Conservation (phyloP, 2,329 filamentous ascomycete species). For the Capronia coronata region DNA sequence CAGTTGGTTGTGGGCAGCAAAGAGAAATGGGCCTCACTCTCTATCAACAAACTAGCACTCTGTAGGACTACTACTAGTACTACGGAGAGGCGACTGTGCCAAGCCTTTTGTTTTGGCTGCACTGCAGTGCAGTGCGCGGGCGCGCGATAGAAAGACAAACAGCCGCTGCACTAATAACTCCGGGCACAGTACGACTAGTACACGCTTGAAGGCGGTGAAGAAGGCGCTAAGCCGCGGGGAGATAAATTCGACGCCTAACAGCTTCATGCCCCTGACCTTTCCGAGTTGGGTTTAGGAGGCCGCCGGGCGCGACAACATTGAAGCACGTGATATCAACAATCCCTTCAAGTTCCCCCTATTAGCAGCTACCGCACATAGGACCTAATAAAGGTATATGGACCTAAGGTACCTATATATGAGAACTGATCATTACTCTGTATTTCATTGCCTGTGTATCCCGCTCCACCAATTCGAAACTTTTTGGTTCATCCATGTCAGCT, state of each 20-base stretch:
- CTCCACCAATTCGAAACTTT: neutral
- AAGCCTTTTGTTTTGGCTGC: neutral
- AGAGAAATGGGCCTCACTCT: constrained; percentile 12
- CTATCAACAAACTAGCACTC: constrained; percentile 21
- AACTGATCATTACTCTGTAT: neutral
- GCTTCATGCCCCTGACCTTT: neutral
- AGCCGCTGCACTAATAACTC: too few species aligned
- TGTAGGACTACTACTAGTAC: too few species aligned
- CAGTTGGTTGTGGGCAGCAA: constrained; percentile 12
- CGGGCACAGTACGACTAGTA: neutral
- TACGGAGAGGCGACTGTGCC: constrained; percentile 8
- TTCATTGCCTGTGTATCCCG: neutral
- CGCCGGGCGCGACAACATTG: neutral
- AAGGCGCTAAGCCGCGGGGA: constrained; percentile 9
- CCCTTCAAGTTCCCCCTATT: neutral
- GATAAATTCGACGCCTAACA: neutral
- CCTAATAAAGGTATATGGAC: too few species aligned
- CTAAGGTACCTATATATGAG: too few species aligned
- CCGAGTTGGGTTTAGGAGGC: neutral
- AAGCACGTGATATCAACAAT: neutral
- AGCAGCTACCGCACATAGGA: neutral
- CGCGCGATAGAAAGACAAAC: too few species aligned
- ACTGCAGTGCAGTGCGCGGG: neutral
- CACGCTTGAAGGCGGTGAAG: constrained; percentile 15
- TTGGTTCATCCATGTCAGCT: constrained; percentile 2